Percentiles rank a stretch among this genome's conserved stretches.
Evolutionary conservation across 2,329 filamentous ascomycete species (phyloP).

Genomic region (Aspergillus sp.): DNA sequence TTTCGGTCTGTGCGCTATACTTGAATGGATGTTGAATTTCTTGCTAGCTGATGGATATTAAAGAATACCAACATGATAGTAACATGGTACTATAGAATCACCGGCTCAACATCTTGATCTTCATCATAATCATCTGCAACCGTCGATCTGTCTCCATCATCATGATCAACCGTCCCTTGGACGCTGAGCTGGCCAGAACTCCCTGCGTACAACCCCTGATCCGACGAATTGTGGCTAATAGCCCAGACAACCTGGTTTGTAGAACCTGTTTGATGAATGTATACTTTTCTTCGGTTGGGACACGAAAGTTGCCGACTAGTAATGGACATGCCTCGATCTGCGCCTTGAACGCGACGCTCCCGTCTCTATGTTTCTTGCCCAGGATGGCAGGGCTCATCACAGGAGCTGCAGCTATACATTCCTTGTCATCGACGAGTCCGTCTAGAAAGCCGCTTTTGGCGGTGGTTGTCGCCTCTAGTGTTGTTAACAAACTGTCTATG

Average conservation of each 20-base stretch:
- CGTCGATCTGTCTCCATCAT: conserved; percentile 27
- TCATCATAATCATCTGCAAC: conserved; percentile 25
- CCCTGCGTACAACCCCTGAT: conserved; percentile 23
- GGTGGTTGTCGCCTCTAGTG: conserved; percentile 14
- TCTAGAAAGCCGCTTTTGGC: neutral
- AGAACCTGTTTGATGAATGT: conserved; percentile 22
- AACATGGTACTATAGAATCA: conserved; percentile 1
- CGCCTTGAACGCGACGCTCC: conserved; percentile 10
- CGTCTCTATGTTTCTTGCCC: conserved; percentile 1
- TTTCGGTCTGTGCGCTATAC: too few species aligned
- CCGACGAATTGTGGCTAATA: conserved; percentile 20
- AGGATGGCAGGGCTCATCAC: conserved; percentile 1
- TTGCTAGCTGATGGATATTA: too few species aligned
- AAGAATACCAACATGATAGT: neutral
- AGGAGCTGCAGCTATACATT: too few species aligned
- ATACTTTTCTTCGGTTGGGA: conserved; percentile 22
- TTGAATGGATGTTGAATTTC: too few species aligned
- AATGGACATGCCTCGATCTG: conserved; percentile 22
- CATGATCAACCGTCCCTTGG: conserved; percentile 21
- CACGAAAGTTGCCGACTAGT: conserved; percentile 19
- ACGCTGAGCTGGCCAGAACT: conserved; percentile 11
- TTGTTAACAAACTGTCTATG: conserved; percentile 23
- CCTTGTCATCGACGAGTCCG: neutral
- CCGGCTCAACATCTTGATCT: conserved; percentile 18
- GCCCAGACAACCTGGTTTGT: conserved; percentile 21